Base-by-base conservation (phyloP, 2,329 filamentous ascomycete genomes). In the Shiraia bambusicola region DNA sequence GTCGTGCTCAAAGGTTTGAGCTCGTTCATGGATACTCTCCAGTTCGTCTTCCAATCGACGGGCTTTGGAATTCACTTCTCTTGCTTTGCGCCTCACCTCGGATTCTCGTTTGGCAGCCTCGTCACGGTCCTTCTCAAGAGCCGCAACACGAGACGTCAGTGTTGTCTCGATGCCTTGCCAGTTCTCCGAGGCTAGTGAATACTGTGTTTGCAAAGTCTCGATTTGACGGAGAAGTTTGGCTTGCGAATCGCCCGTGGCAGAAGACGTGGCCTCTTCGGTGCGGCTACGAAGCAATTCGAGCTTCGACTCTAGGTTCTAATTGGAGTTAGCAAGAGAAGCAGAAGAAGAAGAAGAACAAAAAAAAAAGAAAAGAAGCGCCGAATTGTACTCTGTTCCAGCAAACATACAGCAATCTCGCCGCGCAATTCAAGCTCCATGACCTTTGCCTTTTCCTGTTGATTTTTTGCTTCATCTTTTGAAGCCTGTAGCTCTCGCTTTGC, bases 81-180 rank as follows among this genome's bases (percentile, higher is more conserved):
- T 81, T 39, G 90, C 87, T 71, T 94, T 97, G 65, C 86, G 88
- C 53, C 93, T 80, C 70, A 95, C 81, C 28, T 97, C 93, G 4
- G 82, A 85, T 70, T 98, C 93, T 44, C 88, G 83, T 54, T 84
- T 84, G 35, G 83, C 77, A 7, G 88, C 81, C 59, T 98, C 93
- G 61, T 97, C 91, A 41, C 88, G 82, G 67, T 98, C 94, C 63
- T 87, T 93, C 66, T 98, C 93, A 8, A 97, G 75, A 35, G 76
- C 84, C 3, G 84, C 78, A 9, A 93, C 78, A 42, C 91, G 82
- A 15, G 88, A 82, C 36, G 92, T 79, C 24, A 98, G 72, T 2
- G 88, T 94, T 8, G 87, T 82, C 68, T 98, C 92, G 48, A 98
- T 94, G 1, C 90, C 88, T 63, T 96, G 91, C 93, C 94, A 98